phyloP scores from a whole-genome alignment of 1,284 basidiomycete genomes.

The Stereum hirsutum region DNA sequence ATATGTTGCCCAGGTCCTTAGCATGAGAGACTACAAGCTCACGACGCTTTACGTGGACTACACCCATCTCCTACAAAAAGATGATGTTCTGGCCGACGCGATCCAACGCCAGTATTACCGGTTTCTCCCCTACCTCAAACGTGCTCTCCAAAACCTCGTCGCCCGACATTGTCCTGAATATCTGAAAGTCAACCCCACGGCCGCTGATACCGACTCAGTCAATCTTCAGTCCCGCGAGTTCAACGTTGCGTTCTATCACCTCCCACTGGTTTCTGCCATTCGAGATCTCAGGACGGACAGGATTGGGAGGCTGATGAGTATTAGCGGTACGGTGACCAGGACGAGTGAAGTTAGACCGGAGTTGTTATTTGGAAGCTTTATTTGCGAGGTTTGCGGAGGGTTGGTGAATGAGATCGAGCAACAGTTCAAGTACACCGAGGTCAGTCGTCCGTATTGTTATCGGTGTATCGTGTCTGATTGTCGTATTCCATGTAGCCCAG shows the following conservation, averaged over 20 bases:
- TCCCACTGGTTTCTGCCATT: slow-evolving; percentile 92
- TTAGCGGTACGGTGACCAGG: slow-evolving; percentile 94
- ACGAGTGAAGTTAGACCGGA: slow-evolving; percentile 98
- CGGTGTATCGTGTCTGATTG: slow-evolving; percentile 4
- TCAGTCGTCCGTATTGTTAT: slow-evolving; percentile 22
- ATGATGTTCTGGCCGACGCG: slow-evolving; percentile 88
- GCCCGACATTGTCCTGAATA: slow-evolving; percentile 87
- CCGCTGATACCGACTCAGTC: slow-evolving; percentile 71
- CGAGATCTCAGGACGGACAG: slow-evolving; percentile 91
- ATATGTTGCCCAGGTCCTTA: slow-evolving; percentile 89
- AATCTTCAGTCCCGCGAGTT: slow-evolving; percentile 91
- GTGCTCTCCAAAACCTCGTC: slow-evolving; percentile 86
- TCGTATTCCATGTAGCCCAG: slow-evolving; percentile 51
- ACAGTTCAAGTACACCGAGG: slow-evolving; percentile 99
- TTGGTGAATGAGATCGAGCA: slow-evolving; percentile 95
- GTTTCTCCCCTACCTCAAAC: slow-evolving; percentile 89
- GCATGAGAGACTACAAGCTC: slow-evolving; percentile 87
- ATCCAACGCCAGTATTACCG: slow-evolving; percentile 95
- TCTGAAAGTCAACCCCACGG: slow-evolving; percentile 82
- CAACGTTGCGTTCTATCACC: slow-evolving; percentile 90
- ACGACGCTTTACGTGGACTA: slow-evolving; percentile 97
- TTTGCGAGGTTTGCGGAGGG: slow-evolving; percentile 84
- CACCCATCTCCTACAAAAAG: slow-evolving; percentile 80
- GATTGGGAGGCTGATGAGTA: slow-evolving; percentile 89
- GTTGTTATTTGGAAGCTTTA: slow-evolving; percentile 88